Evolutionary conservation across 257 asterid genomes (phyloP), one percentile per base, ranked within the genome.

Genomic region (Solanum paucissectum): DNA sequence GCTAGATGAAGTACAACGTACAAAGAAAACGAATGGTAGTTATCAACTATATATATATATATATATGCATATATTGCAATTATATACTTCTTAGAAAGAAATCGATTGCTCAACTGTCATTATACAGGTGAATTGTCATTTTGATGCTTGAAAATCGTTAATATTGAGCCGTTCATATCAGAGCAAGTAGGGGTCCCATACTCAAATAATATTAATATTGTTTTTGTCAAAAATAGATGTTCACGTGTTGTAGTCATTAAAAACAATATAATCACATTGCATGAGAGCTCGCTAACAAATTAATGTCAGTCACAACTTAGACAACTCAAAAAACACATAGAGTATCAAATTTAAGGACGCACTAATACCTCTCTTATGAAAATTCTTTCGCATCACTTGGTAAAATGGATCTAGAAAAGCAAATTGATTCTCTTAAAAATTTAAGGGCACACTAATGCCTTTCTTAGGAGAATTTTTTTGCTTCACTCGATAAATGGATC

Each of bases 101-200:
- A 20, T 81, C 16, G 20, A 81, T 81, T 29, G 85, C 68, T 81
- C 68, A 81, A 46, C 85, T 81, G 85, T 81, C 85, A 81, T 42
- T 81, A 29, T 83, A 86, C 37, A 34, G 5, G 77, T 60, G 94
- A 89, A 87, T 40, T 68, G 94, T 92, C 93, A 88, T 73, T 87
- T 91, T 87, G 27, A 58, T 13, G 40, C 11, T 2, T 7, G 49
- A 71, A 25, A 44, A 29, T 36, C 2, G 60, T 16, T 1, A 82
- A 58, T 42, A 36, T 20, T 9, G 86, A 71, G 6, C 4, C 3
- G 5, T 12, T n/a, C 37, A 20, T 44, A 25, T 25, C 14, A 3
- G 27, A 79, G 25, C 40, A 79, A 42, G 11, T 0, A 79, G 9
- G 20, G 9, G 1, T 21, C 33, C 0, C 32, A 9, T 27, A 7